Evolutionary conservation across 805 yeast genomes (phyloP).

Genomic region (Starmerella apis): DNA sequence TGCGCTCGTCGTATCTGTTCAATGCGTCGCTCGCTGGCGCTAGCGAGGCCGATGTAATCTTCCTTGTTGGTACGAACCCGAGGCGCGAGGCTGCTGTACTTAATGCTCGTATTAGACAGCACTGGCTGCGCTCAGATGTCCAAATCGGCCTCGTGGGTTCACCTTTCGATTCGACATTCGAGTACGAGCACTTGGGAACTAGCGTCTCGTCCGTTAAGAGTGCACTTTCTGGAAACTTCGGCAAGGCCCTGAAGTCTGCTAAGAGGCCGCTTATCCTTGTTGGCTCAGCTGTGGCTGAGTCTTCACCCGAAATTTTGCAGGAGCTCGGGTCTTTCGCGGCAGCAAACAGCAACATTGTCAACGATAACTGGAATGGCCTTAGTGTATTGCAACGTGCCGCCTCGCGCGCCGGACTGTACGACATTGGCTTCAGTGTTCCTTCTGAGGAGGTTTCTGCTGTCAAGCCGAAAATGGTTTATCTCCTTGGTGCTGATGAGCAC

Average conservation of each 20-base stretch:
- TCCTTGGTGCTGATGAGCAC: conserved; percentile 77
- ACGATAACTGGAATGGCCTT: conserved; percentile 70
- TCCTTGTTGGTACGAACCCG: conserved; percentile 77
- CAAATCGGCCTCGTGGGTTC: conserved; percentile 61
- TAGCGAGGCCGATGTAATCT: conserved; percentile 71
- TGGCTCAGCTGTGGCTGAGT: conserved; percentile 70
- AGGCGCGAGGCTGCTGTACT: conserved; percentile 84
- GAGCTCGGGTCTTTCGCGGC: conserved; percentile 49
- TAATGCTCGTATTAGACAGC: conserved; percentile 71
- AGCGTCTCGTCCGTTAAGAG: conserved; percentile 45
- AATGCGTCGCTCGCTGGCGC: conserved; percentile 70
- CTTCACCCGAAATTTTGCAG: conserved; percentile 37
- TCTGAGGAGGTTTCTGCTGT: conserved; percentile 39
- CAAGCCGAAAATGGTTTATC: conserved; percentile 63
- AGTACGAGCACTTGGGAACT: conserved; percentile 52
- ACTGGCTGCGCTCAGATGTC: conserved; percentile 64
- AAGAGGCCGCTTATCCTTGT: conserved; percentile 66
- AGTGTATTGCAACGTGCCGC: conserved; percentile 77
- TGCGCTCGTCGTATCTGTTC: conserved; percentile 70
- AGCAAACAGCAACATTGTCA: conserved; percentile 49
- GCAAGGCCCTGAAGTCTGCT: conserved; percentile 55
- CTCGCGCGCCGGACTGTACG: conserved; percentile 77
- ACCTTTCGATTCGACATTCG: conserved; percentile 66
- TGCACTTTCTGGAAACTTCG: conserved; percentile 59
- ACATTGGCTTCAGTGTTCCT: conserved; percentile 59